Evolutionary conservation across 2,329 filamentous ascomycete species (phyloP).

Genomic region (Fusarium decemcellulare): DNA sequence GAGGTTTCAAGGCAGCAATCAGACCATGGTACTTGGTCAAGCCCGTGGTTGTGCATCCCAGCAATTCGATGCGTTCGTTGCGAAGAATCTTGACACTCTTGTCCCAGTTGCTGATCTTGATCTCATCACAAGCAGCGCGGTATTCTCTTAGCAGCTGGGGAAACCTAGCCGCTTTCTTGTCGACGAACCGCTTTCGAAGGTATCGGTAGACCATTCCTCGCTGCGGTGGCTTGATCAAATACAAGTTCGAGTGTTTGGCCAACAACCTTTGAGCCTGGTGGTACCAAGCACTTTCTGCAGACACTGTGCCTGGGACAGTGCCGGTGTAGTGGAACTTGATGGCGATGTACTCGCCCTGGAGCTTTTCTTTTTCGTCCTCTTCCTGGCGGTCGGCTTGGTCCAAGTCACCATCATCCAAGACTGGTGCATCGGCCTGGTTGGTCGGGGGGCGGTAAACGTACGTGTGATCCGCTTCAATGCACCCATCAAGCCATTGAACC

Average conservation of each 20-base stretch:
- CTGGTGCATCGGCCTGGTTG: constrained; percentile 22
- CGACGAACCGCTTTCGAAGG: constrained; percentile 70
- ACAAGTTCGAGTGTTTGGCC: constrained; percentile 65
- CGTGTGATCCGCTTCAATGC: constrained; percentile 34
- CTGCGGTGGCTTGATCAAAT: constrained; percentile 66
- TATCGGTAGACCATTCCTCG: constrained; percentile 78
- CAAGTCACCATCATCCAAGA: background rate
- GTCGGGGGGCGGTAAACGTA: constrained; percentile 42
- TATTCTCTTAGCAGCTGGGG: constrained; percentile 65
- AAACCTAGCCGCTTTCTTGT: constrained; percentile 61
- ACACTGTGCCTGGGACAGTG: constrained; percentile 14
- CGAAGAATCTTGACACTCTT: constrained; percentile 64
- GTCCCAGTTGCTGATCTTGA: constrained; percentile 72
- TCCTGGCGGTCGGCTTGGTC: constrained; percentile 13
- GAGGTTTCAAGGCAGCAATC: constrained; percentile 75
- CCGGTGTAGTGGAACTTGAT: constrained; percentile 41
- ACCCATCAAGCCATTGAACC: constrained; percentile 33
- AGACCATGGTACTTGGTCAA: constrained; percentile 84
- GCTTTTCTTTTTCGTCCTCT: constrained; percentile 61
- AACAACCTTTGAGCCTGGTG: constrained; percentile 34
- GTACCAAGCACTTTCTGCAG: constrained; percentile 20
- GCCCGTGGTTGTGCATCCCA: constrained; percentile 83
- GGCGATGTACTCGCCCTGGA: constrained; percentile 64
- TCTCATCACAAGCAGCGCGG: constrained; percentile 61
- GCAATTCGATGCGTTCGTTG: constrained; percentile 60